phyloP scores from a whole-genome alignment of 495 filamentous ascomycete species.

The Hyaloscypha finlandica region DNA sequence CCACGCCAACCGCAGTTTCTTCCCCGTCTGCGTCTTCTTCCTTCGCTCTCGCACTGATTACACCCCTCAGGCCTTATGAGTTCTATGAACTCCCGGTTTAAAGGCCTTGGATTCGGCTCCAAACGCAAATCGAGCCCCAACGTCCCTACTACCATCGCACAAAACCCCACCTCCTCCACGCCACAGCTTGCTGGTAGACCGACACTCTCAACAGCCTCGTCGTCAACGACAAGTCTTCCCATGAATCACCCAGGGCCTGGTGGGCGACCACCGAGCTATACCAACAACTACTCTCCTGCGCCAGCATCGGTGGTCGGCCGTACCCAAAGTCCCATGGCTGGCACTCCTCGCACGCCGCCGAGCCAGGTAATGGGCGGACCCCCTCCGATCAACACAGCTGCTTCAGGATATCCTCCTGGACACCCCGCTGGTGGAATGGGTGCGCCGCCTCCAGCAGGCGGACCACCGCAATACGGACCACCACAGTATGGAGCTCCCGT shows the following conservation, averaged over 20 bases:
- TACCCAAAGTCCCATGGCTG: conserved; percentile 54
- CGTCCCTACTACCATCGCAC: conserved; percentile 23
- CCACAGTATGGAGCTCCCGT: conserved; percentile 28
- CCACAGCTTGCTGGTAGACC: conserved; percentile 42
- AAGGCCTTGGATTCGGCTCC: conserved; percentile 51
- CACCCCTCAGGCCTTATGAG: conserved; percentile 51
- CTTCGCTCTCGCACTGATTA: conserved; percentile 18
- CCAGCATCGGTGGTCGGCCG: conserved; percentile 44
- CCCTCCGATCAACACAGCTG: conserved; percentile 68
- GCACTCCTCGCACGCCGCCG: conserved; percentile 52
- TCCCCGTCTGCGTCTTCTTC: conserved; percentile 13
- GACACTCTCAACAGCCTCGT: conserved; percentile 27
- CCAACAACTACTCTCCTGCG: conserved; percentile 56
- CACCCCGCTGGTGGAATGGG: conserved; percentile 51
- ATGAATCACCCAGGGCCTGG: conserved; percentile 57
- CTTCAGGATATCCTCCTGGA: conserved; percentile 54
- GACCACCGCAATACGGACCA: conserved; percentile 30
- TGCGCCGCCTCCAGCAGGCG: conserved; percentile 45
- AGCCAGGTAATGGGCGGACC: conserved; percentile 69
- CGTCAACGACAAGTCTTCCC: conserved; percentile 53
- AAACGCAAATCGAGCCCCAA: conserved; percentile 37
- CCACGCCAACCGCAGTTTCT: neutral
- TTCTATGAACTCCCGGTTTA: conserved; percentile 62
- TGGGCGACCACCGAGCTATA: conserved; percentile 74
- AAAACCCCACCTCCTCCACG: conserved; percentile 40